Base-by-base conservation (phyloP, 1,284 basidiomycete genomes). In the Marasmius fiardii region DNA sequence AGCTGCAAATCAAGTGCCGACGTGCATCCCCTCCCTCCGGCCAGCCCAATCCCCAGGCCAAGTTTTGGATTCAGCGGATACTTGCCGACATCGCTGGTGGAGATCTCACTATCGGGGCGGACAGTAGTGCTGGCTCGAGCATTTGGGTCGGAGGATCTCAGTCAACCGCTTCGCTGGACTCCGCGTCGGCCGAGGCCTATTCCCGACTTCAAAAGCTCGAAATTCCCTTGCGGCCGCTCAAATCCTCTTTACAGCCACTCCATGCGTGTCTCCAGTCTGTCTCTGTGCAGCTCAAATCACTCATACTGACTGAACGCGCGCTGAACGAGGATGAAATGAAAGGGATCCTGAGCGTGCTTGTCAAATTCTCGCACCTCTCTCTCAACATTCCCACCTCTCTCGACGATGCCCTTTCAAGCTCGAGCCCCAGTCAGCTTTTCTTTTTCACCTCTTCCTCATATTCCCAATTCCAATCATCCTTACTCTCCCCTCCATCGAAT, bases 21-120 rank as follows among this genome's bases (percentile, higher is more conserved):
- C 67, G 69, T 31, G 68, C 67, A 39, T 58, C 65, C 1, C 54
- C 58, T 11, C 59, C 61, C 31, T 54, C 57, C 3, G 55, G 49
- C 0, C 65, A 67, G 0, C 58, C 63, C 4, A 59, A 64, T 41
- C 65, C 67, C 3, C 62, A 67, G 11, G 65, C 64, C 52, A 67
- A 68, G 56, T 67, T 64, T 41, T 74, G 73, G 74, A 71, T 77
- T n/a, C 71, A 70, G 39, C 64, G 65, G 10, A 70, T 72, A n/a
- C 53, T 75, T 41, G 26, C 55, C 56, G 2, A 64, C 66, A 43
- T 52, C n/a, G 47, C 47, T n/a, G 47, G 47, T 26, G 45, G 34
- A 37, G 18, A 31, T 10, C 28, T 16, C 16, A 35, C 28, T 24
- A 14, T n/a, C 14, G 43, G 49, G 5, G 43, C 16, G 18, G 41